These are phyloP conservation scores for Pleurotus sapidus DNA, from an alignment of 768 basidiomycete species.

Conservation along the genomic window DNA sequence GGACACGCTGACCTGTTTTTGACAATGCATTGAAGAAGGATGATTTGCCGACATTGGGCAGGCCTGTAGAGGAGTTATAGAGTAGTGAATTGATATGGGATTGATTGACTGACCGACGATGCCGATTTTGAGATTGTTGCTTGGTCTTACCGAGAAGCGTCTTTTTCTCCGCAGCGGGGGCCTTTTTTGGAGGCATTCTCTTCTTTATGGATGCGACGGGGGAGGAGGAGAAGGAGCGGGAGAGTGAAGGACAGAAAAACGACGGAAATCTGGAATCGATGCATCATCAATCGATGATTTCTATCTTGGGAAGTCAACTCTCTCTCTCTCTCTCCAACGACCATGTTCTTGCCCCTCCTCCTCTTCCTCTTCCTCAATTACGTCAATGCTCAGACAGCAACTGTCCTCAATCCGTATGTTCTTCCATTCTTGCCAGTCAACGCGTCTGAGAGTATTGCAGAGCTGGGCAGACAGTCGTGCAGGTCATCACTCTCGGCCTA, in stretches of 20 bases:
- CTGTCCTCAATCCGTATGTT: constrained; percentile 45
- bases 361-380: not conserved
- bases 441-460: constrained; percentile 12
- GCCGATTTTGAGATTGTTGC: constrained; percentile 98
- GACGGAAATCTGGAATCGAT: constrained; percentile 14
- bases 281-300: constrained; percentile 18
- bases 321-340: not conserved
- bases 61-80: constrained; percentile 48
- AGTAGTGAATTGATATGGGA: no score
- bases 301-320: not conserved
- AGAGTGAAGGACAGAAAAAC: constrained; percentile 9
- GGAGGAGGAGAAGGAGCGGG: constrained; percentile 35
- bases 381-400: constrained; percentile 44
- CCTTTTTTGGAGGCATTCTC: constrained; percentile 93
- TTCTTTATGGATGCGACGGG: constrained; percentile 40
- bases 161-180: constrained; percentile 75
- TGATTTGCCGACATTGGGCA: constrained; percentile 97
- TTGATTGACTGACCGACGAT: constrained; percentile 77
- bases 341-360: constrained; percentile 11
- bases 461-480: constrained; percentile 50
- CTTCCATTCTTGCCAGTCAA: not conserved
- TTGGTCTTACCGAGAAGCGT: constrained; percentile 81
- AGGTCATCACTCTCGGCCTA: constrained; percentile 39
- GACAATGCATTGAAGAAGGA: constrained; percentile 99
- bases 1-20: constrained; percentile 67